These are phyloP conservation scores for Claviceps quebecensis DNA, from an alignment of 2,329 filamentous ascomycete species.

Conservation along the genomic window DNA sequence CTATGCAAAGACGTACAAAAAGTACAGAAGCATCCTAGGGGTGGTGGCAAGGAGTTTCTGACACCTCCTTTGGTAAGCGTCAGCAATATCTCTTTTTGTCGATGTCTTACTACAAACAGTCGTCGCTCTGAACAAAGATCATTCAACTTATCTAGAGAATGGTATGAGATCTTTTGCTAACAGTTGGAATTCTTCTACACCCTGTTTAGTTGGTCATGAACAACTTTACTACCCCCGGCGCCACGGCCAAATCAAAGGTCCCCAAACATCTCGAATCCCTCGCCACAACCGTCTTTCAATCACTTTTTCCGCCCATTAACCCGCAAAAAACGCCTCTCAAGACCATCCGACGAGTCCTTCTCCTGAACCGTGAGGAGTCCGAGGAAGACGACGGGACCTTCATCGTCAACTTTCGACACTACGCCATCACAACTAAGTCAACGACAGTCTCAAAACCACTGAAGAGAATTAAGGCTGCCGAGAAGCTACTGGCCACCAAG, in stretches of 20 bases:
- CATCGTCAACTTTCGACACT: conserved; percentile 79
- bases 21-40: conserved; percentile 69
- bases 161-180: too few relatives aligned
- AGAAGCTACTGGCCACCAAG: conserved; percentile 54
- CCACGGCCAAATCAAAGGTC: conserved; percentile 52
- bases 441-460: conserved; percentile 76
- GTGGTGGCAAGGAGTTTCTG: conserved; percentile 71
- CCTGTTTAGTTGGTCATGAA: conserved; percentile 75
- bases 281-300: conserved; percentile 88
- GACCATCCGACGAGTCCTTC: conserved; percentile 81
- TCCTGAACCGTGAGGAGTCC: conserved; percentile 67
- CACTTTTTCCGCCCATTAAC: conserved; percentile 88
- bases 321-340: conserved; percentile 79
- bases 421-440: conserved; percentile 82
- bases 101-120: neutral
- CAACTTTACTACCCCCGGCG: conserved; percentile 63
- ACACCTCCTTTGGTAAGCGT: conserved; percentile 61
- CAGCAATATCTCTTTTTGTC: neutral
- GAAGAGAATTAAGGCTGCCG: conserved; percentile 69
- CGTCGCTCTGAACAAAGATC: too few relatives aligned
- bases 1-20: conserved; percentile 81
- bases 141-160: too few relatives aligned
- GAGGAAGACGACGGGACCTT: conserved; percentile 54
- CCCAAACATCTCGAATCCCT: conserved; percentile 89
- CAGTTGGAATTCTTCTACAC: too few relatives aligned